A percentile compares a stretch with the other conserved stretches of the same genome.
phyloP scores from a whole-genome alignment of 495 filamentous ascomycete genomes.

The Penicillium egyptiacum region DNA sequence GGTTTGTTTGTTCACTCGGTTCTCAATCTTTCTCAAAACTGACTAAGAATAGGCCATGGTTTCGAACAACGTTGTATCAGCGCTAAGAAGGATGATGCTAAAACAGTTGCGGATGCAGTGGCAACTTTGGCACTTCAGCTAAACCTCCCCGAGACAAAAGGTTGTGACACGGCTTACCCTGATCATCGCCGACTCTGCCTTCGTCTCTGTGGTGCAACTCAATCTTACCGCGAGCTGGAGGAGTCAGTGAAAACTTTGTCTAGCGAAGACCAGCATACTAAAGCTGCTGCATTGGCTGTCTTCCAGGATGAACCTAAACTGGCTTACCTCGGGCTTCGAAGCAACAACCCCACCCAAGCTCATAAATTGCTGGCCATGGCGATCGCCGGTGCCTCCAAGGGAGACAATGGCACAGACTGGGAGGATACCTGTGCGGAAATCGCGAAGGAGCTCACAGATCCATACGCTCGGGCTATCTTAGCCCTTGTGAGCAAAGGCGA shows the following conservation, averaged over 20 bases:
- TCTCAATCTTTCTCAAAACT: slow-evolving; percentile 10
- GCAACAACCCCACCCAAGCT: slow-evolving; percentile 43
- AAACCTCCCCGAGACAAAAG: slow-evolving; percentile 48
- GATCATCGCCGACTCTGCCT: slow-evolving; percentile 79
- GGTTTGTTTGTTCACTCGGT: slow-evolving; percentile 42
- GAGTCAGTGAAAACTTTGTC: slow-evolving; percentile 60
- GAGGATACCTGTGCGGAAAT: slow-evolving; percentile 59
- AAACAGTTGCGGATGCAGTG: slow-evolving; percentile 48
- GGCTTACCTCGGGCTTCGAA: slow-evolving; percentile 46
- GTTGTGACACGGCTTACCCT: slow-evolving; percentile 61
- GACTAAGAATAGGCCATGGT: slow-evolving; percentile 35
- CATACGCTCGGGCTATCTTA: slow-evolving; percentile 88
- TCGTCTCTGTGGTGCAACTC: slow-evolving; percentile 71
- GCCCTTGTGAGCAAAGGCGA: slow-evolving; percentile 85
- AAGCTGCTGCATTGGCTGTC: slow-evolving; percentile 74
- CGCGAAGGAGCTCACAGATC: slow-evolving; percentile 67
- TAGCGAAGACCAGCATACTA: slow-evolving; percentile 66
- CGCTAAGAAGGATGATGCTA: slow-evolving; percentile 29
- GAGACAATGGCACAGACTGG: slow-evolving; percentile 55
- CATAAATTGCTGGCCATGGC: slow-evolving; percentile 56
- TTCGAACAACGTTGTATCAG: slow-evolving; percentile 34
- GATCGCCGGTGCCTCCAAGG: slow-evolving; percentile 54
- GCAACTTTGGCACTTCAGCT: slow-evolving; percentile 48
- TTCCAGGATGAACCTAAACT: slow-evolving; percentile 68
- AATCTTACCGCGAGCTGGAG: slow-evolving; percentile 62